These are phyloP conservation scores for Sequoia sempervirens DNA, from an alignment of 75 land plant genomes.

Conservation along the genomic window DNA sequence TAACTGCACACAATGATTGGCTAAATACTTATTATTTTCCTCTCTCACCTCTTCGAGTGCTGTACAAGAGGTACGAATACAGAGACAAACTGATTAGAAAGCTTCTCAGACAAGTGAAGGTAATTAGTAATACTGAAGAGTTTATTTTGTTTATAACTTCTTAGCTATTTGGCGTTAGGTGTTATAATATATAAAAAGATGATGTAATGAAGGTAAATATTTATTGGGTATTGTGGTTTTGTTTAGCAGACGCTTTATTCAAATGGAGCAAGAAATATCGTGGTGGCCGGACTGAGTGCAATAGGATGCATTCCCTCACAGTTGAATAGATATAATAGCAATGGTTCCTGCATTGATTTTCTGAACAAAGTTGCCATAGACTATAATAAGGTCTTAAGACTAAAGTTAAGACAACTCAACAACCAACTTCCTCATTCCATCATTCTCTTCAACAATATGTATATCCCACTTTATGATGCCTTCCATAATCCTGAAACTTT, in stretches of 20 bases:
- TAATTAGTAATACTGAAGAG: not conserved
- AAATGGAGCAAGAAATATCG: conserved; percentile 32
- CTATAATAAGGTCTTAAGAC: conserved; percentile 24
- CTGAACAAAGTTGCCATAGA: conserved; percentile 18
- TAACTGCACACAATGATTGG: conserved; percentile 29
- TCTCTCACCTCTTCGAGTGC: conserved; percentile 18
- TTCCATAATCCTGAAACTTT: conserved; percentile 14
- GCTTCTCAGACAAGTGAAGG: conserved; percentile 14
- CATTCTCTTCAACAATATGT: conserved; percentile 21
- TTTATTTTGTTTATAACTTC: too few relatives aligned
- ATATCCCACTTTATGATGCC: conserved; percentile 9
- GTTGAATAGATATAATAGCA: conserved; percentile 14
- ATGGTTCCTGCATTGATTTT: conserved; percentile 20
- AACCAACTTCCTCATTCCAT: conserved; percentile 13
- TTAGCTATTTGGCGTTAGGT: not conserved
- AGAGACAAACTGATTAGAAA: conserved; percentile 12
- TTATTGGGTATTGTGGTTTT: not conserved
- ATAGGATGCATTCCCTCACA: conserved; percentile 38
- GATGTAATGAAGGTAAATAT: not conserved
- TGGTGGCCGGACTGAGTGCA: conserved; percentile 22
- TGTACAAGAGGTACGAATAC: conserved; percentile 9
- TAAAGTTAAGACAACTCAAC: conserved; percentile 7
- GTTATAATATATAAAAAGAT: too few relatives aligned
- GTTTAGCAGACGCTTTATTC: conserved; percentile 19
- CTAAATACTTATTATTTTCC: conserved; percentile 29